Evolutionary conservation across 2,329 filamentous ascomycete species (phyloP).

Genomic region (Apiospora phragmitis): DNA sequence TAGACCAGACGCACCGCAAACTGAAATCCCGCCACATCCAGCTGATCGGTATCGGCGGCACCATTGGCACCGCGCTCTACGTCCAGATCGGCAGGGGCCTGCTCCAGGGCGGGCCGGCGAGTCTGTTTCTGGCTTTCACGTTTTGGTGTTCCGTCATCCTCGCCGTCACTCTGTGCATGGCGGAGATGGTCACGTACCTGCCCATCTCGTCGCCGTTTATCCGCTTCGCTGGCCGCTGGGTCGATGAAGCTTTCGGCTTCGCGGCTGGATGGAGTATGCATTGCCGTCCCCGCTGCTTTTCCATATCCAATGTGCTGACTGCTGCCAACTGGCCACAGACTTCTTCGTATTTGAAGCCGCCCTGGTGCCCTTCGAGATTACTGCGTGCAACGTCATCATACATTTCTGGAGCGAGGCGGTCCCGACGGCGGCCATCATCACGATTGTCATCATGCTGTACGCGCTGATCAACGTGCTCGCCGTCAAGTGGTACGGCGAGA

Average conservation of each 20-base stretch:
- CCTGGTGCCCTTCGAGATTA: constrained; percentile 68
- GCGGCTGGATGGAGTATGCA: constrained; percentile 64
- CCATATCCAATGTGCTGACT: background rate
- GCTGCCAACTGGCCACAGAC: constrained; percentile 31
- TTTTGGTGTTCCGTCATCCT: constrained; percentile 64
- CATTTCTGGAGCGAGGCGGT: constrained; percentile 63
- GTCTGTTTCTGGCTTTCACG: constrained; percentile 59
- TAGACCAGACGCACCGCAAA: constrained; percentile 49
- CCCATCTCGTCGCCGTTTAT: constrained; percentile 80
- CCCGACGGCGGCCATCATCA: constrained; percentile 61
- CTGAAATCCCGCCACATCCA: constrained; percentile 60
- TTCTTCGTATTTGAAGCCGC: constrained; percentile 71
- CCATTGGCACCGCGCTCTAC: constrained; percentile 62
- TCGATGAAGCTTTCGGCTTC: constrained; percentile 74
- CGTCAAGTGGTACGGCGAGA: constrained; percentile 74
- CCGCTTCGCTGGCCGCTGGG: constrained; percentile 72
- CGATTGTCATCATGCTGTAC: constrained; percentile 55
- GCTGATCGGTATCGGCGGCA: constrained; percentile 63
- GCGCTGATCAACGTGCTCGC: constrained; percentile 68
- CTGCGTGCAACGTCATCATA: constrained; percentile 63
- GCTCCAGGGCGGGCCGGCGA: constrained; percentile 59
- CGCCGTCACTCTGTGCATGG: constrained; percentile 61
- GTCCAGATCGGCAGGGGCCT: constrained; percentile 61
- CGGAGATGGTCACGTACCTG: constrained; percentile 76
- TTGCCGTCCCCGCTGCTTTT: background rate